A percentile compares a stretch with the other conserved stretches of the same genome.
Conservation (phyloP, 192 early-diverging fungal genomes). For the Glomus cerebriforme region DNA sequence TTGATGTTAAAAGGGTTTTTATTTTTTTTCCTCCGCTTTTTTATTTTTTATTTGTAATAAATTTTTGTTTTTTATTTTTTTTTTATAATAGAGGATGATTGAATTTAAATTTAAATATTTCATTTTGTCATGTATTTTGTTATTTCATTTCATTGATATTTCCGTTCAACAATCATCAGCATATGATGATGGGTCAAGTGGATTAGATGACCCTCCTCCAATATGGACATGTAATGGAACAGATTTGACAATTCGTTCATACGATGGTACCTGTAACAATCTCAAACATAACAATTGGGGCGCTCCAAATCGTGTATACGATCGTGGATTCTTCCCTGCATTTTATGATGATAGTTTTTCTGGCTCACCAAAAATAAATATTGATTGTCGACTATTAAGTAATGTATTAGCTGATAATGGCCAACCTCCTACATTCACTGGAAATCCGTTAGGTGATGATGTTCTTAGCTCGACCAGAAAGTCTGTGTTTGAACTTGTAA, state of each 20-base stretch:
- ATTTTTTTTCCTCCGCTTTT: no score
- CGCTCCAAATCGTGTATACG: background rate
- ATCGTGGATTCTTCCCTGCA: background rate
- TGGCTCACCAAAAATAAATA: background rate
- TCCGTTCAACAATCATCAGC: background rate
- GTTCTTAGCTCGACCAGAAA: background rate
- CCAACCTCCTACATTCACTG: background rate
- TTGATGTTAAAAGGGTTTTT: no score
- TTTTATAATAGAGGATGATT: background rate
- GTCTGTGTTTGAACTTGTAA: slow-evolving; percentile 15
- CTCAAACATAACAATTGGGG: background rate
- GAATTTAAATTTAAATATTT: background rate
- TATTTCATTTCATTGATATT: background rate
- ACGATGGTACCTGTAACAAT: slow-evolving; percentile 11
- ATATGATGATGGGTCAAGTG: background rate
- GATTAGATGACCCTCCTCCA: background rate
- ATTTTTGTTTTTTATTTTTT: no score
- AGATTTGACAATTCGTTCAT: background rate
- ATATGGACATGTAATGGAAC: background rate
- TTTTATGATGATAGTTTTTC: background rate
- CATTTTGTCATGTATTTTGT: background rate
- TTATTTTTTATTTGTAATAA: no score
- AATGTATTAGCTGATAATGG: background rate
- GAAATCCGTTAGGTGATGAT: slow-evolving; percentile 12
- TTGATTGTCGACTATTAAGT: background rate